Conservation (phyloP, 768 basidiomycete genomes). For the Tricholoma terreum region DNA sequence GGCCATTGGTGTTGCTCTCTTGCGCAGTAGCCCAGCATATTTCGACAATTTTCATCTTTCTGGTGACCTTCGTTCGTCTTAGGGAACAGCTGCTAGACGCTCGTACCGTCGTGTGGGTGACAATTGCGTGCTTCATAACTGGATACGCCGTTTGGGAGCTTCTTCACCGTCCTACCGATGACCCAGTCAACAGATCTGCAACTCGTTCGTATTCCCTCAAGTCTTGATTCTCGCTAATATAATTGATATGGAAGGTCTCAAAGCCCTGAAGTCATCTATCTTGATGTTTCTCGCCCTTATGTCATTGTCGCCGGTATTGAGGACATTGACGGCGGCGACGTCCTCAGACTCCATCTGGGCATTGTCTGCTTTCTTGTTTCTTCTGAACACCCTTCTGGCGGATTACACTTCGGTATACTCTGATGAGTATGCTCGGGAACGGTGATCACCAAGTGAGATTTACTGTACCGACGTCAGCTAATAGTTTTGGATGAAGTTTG, state of each 20-base stretch:
- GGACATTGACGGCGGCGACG: constrained; percentile 90
- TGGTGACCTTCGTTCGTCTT: constrained; percentile 74
- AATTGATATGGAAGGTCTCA: constrained; percentile 48
- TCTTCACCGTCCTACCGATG: constrained; percentile 32
- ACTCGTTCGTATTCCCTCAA: constrained; percentile 13
- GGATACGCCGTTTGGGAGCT: constrained; percentile 67
- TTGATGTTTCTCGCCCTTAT: constrained; percentile 87
- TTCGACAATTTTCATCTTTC: constrained; percentile 75
- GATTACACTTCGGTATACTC: constrained; percentile 65
- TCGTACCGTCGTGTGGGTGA: constrained; percentile 63
- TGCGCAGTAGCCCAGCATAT: constrained; percentile 84
- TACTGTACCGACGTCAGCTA: constrained; percentile 18
- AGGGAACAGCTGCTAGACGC: constrained; percentile 65
- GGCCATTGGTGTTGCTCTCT: constrained; percentile 64
- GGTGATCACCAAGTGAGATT: constrained; percentile 35
- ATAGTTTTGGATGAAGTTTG: constrained; percentile 42
- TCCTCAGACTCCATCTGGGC: constrained; percentile 98
- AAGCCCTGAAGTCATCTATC: constrained; percentile 75
- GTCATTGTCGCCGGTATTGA: constrained; percentile 86
- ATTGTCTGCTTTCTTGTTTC: constrained; percentile 79
- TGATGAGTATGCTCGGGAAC: constrained; percentile 50
- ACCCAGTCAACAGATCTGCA: constrained; percentile 9
- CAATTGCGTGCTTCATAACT: constrained; percentile 52
- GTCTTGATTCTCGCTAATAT: neutral
- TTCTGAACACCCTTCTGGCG: constrained; percentile 76